Evolutionary conservation across 2,329 filamentous ascomycete species (phyloP).

Genomic region (Coniochaeta ligniaria): DNA sequence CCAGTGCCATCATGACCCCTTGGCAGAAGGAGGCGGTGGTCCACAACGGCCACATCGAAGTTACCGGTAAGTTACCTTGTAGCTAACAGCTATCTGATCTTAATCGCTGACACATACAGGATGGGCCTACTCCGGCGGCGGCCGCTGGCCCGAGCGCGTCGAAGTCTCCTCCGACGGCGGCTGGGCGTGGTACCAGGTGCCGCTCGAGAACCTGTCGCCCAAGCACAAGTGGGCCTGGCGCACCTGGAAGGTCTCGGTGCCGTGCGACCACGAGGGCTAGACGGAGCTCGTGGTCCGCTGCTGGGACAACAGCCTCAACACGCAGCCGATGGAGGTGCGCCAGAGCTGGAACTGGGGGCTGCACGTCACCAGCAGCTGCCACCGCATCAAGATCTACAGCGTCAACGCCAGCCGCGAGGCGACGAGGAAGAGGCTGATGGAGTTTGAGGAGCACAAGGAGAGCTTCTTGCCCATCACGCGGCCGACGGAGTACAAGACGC

Average conservation of each 20-base stretch:
- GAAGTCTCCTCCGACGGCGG: conserved; percentile 59
- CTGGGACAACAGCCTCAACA: conserved; percentile 57
- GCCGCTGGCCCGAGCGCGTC: conserved; percentile 53
- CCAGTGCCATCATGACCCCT: conserved; percentile 59
- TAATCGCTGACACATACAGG: conserved; percentile 25
- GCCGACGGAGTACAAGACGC: conserved; percentile 40
- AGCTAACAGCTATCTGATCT: neutral
- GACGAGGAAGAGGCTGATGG: conserved; percentile 41
- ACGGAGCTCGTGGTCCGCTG: conserved; percentile 50
- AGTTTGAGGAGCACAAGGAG: conserved; percentile 38
- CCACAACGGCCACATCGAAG: conserved; percentile 49
- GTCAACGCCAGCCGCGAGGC: conserved; percentile 44
- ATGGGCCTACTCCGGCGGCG: conserved; percentile 53
- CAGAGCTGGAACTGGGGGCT: conserved; percentile 52
- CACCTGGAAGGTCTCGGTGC: conserved; percentile 55
- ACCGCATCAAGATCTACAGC: conserved; percentile 55
- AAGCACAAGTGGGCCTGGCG: conserved; percentile 61
- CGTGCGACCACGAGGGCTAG: conserved; percentile 56
- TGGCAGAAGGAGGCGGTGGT: conserved; percentile 52
- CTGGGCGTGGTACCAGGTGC: conserved; percentile 57
- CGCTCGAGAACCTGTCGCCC: conserved; percentile 48
- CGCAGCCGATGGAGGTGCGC: conserved; percentile 34
- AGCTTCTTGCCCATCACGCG: conserved; percentile 46
- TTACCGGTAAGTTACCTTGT: neutral
- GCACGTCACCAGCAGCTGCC: conserved; percentile 56